Evolutionary conservation across 176 grass and related monocot species (phyloP).

Genomic region (Otatea glauca): DNA sequence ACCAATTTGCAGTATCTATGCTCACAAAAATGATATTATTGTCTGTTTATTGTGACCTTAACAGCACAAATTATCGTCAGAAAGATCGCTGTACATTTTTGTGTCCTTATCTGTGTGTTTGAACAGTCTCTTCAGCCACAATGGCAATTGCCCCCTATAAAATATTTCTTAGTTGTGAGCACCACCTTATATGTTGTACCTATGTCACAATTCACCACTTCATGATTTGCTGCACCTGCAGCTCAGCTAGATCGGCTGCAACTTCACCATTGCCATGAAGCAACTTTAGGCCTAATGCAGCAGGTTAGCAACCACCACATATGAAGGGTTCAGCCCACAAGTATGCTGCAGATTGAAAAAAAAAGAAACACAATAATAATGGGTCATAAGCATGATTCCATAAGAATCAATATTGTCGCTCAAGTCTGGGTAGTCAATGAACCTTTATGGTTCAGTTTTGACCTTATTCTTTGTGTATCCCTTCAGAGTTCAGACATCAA

Average conservation of each 20-base stretch:
- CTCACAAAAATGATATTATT: not conserved
- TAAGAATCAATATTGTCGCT: not conserved
- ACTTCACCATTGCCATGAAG: not conserved
- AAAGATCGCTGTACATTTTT: not conserved
- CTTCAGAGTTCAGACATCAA: not conserved
- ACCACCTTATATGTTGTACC: not conserved
- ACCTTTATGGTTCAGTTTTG: not conserved
- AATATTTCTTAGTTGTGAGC: not conserved
- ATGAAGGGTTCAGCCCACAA: not conserved
- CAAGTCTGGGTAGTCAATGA: not conserved
- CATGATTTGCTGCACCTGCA: not conserved
- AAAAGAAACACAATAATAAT: not conserved
- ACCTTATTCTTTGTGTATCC: not conserved
- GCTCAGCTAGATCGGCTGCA: not conserved
- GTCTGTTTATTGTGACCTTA: not conserved
- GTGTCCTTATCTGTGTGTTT: not conserved
- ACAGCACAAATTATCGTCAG: not conserved
- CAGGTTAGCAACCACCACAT: not conserved
- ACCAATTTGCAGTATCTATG: not conserved
- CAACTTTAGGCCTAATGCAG: not conserved
- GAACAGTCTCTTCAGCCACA: not conserved
- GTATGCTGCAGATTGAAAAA: not conserved
- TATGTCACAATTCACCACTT: not conserved
- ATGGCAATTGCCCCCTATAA: not conserved
- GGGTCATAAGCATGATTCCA: not conserved